Percentiles rank a stretch among this genome's conserved stretches.
phyloP scores from a whole-genome alignment of 2,329 filamentous ascomycete genomes.

The Septoria linicola region DNA sequence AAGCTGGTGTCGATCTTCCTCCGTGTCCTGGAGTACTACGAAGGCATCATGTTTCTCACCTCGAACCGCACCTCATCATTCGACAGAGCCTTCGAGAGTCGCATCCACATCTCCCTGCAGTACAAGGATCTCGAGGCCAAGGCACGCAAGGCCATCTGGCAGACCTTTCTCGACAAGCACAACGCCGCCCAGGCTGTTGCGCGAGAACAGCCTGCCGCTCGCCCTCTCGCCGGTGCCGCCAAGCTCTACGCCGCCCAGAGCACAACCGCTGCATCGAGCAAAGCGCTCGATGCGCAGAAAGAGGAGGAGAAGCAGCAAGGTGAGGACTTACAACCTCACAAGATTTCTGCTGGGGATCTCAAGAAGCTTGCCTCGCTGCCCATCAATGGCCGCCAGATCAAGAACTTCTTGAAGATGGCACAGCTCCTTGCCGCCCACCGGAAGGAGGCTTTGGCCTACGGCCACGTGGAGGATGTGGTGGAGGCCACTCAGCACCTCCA shows the following conservation, averaged over 20 bases:
- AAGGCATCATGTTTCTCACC: slow-evolving; percentile 49
- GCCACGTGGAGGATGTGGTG: slow-evolving; percentile 39
- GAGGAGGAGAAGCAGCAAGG: background rate
- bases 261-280: slow-evolving; percentile 12
- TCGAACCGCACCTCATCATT: slow-evolving; percentile 48
- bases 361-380: slow-evolving; percentile 33
- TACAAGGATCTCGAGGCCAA: slow-evolving; percentile 43
- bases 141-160: slow-evolving; percentile 45
- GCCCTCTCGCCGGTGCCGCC: slow-evolving; percentile 25
- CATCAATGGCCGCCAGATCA: slow-evolving; percentile 47
- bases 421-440: slow-evolving; percentile 35
- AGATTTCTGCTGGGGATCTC: slow-evolving; percentile 35
- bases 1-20: slow-evolving; percentile 48
- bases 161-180: slow-evolving; percentile 44
- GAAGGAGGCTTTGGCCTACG: slow-evolving; percentile 29
- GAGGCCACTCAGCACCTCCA: slow-evolving; percentile 37
- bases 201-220: slow-evolving; percentile 22
- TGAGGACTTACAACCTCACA: slow-evolving; percentile 25
- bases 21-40: slow-evolving; percentile 39
- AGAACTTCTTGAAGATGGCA: slow-evolving; percentile 45
- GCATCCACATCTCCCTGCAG: slow-evolving; percentile 46
- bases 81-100: slow-evolving; percentile 48
- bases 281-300: slow-evolving; percentile 17
- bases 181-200: slow-evolving; percentile 28
- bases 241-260: slow-evolving; percentile 13